Evolutionary conservation across 768 basidiomycete species (phyloP).

Genomic region (Mycena epipterygia): DNA sequence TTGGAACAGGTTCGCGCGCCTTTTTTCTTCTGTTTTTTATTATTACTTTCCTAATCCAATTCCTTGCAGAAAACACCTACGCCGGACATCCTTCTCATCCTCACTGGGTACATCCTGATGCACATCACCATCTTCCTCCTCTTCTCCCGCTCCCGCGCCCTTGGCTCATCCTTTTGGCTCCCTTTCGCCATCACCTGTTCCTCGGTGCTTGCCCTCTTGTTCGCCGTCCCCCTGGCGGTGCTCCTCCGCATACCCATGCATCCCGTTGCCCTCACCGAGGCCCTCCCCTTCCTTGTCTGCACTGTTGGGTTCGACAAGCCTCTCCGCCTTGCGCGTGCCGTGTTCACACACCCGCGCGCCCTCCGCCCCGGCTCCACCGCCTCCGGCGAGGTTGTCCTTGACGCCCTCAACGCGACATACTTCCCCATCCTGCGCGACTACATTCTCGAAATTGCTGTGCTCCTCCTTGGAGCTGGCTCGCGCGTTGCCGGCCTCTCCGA

Average conservation of each 20-base stretch:
- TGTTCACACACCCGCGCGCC: constrained; percentile 44
- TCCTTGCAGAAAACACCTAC: constrained; percentile 86
- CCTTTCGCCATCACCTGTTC: constrained; percentile 83
- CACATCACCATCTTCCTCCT: constrained; percentile 94
- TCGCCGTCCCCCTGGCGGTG: constrained; percentile 83
- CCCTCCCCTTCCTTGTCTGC: constrained; percentile 97
- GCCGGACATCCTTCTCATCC: constrained; percentile 94
- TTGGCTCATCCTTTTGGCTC: constrained; percentile 77
- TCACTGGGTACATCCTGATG: constrained; percentile 96
- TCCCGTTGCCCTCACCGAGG: constrained; percentile 93
- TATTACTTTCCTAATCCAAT: neutral
- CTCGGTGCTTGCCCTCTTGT: constrained; percentile 85
- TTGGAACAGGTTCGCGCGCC: constrained; percentile 69
- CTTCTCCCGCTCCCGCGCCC: constrained; percentile 87
- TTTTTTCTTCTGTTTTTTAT: neutral
- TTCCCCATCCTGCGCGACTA: constrained; percentile 93
- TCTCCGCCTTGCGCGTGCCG: constrained; percentile 89
- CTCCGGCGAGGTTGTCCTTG: constrained; percentile 88
- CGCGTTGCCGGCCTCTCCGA: constrained; percentile 92
- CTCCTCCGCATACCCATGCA: constrained; percentile 89
- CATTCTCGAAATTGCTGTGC: constrained; percentile 90
- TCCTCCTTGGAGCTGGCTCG: constrained; percentile 88
- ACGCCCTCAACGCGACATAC: constrained; percentile 85
- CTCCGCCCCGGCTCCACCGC: constrained; percentile 55
- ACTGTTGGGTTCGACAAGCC: constrained; percentile 99